These are phyloP conservation scores for Ensete ventricosum DNA, from an alignment of 176 grass and related monocot species.

Conservation along the genomic window DNA sequence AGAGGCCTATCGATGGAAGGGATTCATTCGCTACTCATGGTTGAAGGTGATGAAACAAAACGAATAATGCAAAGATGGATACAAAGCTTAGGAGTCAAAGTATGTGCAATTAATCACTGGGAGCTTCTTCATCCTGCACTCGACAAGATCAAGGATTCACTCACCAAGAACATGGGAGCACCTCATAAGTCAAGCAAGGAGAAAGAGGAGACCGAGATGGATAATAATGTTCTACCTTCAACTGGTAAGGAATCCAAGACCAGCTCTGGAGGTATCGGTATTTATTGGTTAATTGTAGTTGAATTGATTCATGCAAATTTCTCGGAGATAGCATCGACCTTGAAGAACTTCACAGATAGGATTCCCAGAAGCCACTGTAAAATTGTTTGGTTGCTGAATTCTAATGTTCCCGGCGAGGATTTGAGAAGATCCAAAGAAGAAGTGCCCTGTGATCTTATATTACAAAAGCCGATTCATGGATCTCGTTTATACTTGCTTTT, in stretches of 20 bases:
- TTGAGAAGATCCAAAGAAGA: slow-evolving; percentile 24
- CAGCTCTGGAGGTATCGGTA: slow-evolving; percentile 3
- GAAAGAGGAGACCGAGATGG: not conserved
- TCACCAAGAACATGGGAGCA: slow-evolving; percentile 5
- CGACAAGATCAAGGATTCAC: slow-evolving; percentile 29
- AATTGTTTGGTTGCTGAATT: slow-evolving; percentile 36
- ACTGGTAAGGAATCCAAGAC: not conserved
- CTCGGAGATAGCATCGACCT: slow-evolving; percentile 12
- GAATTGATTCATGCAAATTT: slow-evolving; percentile 29
- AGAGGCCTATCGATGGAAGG: slow-evolving; percentile 19
- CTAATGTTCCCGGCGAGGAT: slow-evolving; percentile 26
- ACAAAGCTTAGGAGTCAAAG: slow-evolving; percentile 47
- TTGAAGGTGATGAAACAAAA: slow-evolving; percentile 47
- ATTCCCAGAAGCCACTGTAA: slow-evolving; percentile 33
- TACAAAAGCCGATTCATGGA: slow-evolving; percentile 65
- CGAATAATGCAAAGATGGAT: slow-evolving; percentile 64
- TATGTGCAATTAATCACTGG: slow-evolving; percentile 29
- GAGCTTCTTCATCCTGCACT: slow-evolving; percentile 30
- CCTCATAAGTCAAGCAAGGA: not conserved
- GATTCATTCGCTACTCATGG: slow-evolving; percentile 46
- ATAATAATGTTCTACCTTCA: not conserved
- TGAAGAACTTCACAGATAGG: slow-evolving; percentile 9
- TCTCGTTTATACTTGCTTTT: slow-evolving; percentile 36
- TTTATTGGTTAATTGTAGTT: slow-evolving; percentile 33
- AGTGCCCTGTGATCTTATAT: slow-evolving; percentile 26